Base-by-base conservation (phyloP, 2,329 filamentous ascomycete species). In the Nannizzia gypsea region DNA sequence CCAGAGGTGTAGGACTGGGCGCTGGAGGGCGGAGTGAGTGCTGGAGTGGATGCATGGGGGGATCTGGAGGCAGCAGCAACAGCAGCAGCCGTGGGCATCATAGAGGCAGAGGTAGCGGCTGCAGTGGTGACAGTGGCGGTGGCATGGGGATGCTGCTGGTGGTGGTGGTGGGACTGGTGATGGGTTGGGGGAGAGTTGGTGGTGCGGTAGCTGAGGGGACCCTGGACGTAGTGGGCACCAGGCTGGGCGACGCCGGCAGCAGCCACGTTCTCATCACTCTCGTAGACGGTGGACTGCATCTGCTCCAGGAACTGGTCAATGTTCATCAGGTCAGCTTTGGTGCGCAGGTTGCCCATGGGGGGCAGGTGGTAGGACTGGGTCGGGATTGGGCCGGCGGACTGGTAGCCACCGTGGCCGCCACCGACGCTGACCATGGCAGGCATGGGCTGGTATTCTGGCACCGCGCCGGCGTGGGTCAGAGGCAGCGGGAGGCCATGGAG, bases 261-360 rank as follows among this genome's bases (percentile, higher is more conserved):
- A 1, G 89, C 89, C 34, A 90, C 86, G 57, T 90, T 86, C 67
- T 85, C 89, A 59, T 90, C 86, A 72, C 87, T 95, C 76, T 97
- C 93, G 71, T 97, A 97, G 56, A 97, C 90, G 52, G 92, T 96
- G 64, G 87, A 86, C 75, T 96, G 91, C 80, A 97, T 92, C 75
- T 96, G 90, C 75, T 96, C 90, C 59, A 99, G 83, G 72, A 97
- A 89, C 70, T 90, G 88, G 72, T 97, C 93, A 69, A 97, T 91
- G 72, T 95, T 90, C 71, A 95, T 79, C 48, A 99, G 80, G 71
- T 99, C 93, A 72, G 85, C 90, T 81, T 97, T 96, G 56, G 91
- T 96, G 69, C 92, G 86, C 60, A 95, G 81, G 68, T 90, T 95
- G 55, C 85, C 85, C 78, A 95, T 90, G 8, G 90, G 85, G 59